Conservation (phyloP, 2,329 filamentous ascomycete species). For the Beauveria medogensis region DNA sequence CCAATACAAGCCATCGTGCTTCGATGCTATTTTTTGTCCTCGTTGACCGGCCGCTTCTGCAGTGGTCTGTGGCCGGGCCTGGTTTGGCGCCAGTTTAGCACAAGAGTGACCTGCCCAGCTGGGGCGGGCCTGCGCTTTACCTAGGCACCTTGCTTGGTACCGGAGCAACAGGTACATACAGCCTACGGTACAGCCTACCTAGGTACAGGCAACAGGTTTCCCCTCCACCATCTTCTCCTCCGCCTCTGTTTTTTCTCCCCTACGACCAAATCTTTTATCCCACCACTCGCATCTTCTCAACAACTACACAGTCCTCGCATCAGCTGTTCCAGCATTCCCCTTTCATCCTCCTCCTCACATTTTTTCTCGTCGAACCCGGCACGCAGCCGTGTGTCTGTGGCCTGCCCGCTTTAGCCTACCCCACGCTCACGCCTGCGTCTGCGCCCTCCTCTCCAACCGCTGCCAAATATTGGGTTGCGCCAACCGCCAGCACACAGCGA, state of each 20-base stretch:
- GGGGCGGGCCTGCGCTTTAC: background rate
- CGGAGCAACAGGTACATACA: background rate
- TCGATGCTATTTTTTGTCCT: background rate
- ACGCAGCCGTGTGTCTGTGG: background rate
- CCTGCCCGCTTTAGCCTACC: background rate
- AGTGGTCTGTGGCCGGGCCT: background rate
- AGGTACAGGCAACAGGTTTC: background rate
- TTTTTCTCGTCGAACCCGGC: background rate
- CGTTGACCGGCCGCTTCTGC: background rate
- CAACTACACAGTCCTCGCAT: background rate
- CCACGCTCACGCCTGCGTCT: slow-evolving; percentile 7
- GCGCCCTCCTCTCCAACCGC: slow-evolving; percentile 9
- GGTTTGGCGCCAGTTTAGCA: slow-evolving; percentile 4
- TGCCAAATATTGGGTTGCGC: slow-evolving; percentile 8
- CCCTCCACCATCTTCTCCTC: slow-evolving; percentile 3
- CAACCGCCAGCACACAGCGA: background rate
- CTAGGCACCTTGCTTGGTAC: background rate
- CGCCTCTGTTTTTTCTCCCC: background rate
- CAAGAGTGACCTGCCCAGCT: background rate
- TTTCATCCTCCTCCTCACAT: background rate
- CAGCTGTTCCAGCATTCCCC: background rate
- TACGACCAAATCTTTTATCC: background rate
- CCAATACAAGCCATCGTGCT: background rate
- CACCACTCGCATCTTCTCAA: background rate
- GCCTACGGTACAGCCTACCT: background rate